A percentile compares a stretch with the other conserved stretches of the same genome.
These are phyloP conservation scores for Hygrophorus russula DNA, from an alignment of 768 basidiomycete genomes.

Conservation along the genomic window DNA sequence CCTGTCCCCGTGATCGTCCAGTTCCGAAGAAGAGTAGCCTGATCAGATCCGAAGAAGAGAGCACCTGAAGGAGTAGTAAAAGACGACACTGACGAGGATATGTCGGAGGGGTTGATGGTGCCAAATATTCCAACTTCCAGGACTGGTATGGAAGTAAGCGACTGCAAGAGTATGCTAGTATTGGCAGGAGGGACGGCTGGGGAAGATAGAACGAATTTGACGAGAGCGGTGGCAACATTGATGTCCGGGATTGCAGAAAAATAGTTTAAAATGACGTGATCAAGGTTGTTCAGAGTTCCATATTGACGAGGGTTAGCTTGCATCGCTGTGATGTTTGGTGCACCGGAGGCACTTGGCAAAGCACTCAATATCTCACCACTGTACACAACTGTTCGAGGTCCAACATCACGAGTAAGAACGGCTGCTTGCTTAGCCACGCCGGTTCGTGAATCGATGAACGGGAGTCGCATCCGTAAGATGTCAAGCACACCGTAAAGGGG, in stretches of 20 bases:
- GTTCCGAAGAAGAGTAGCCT: constrained; percentile 34
- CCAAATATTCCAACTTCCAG: constrained; percentile 62
- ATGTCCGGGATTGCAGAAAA: constrained; percentile 38
- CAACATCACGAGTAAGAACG: constrained; percentile 30
- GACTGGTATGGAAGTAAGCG: constrained; percentile 34
- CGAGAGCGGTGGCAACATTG: constrained; percentile 33
- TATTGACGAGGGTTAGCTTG: constrained; percentile 38
- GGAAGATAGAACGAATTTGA: constrained; percentile 34
- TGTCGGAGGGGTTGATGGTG: constrained; percentile 34
- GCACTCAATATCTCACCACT: constrained; percentile 39
- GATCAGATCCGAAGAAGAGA: constrained; percentile 50
- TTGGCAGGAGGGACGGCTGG: constrained; percentile 29
- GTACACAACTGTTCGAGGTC: constrained; percentile 40
- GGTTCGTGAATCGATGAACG: constrained; percentile 35
- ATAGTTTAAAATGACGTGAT: constrained; percentile 49
- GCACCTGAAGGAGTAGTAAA: constrained; percentile 36
- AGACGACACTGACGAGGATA: constrained; percentile 35
- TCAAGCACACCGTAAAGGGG: constrained; percentile 58
- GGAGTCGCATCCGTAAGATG: constrained; percentile 43
- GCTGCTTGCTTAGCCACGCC: constrained; percentile 39
- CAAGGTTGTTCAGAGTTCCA: constrained; percentile 41
- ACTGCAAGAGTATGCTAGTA: constrained; percentile 25
- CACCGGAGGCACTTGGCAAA: constrained; percentile 25
- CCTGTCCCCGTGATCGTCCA: constrained; percentile 39
- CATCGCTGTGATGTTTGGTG: constrained; percentile 16